Base-by-base conservation (phyloP, 495 filamentous ascomycete genomes). In the Daldinia bambusicola region DNA sequence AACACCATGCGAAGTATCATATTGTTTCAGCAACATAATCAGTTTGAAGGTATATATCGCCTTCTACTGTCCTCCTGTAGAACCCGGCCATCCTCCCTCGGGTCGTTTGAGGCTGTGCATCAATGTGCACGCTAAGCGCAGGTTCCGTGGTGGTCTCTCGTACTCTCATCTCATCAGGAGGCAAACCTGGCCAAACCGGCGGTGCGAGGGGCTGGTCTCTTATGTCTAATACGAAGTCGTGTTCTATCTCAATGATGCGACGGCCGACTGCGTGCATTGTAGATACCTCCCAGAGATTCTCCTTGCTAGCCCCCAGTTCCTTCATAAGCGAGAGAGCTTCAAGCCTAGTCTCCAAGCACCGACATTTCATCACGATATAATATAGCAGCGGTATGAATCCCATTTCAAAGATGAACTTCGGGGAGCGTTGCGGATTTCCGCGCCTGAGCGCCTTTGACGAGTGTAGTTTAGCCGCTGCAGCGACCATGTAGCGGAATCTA, bases 291-390 rank as follows among this genome's bases (percentile, higher is more conserved):
- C 80, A 82, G 2, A 83, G 67, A 50, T 80, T 82, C 55, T 82
- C 80, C 4, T 76, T 74, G 3, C 69, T 38, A 0, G 64, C 71
- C 2, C 79, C 75, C 26, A 81, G 74, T 32, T 78, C 73, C 56
- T 69, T 76, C 55, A 83, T 76, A 6, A 82, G 58, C 6, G 75
- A 75, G 2, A 83, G 71, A 4, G 84, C 84, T 4, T 77, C 77
- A 16, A 80, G 74, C 38, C 85, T 80, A 6, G 86, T 75, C 6
- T 76, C 56, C 5, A 84, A 82, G 30, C 79, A 77, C 10, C 83
- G 77, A 66, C 85, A 87, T 73, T 84, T 87, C 34, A 82, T 77
- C 1, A 79, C 80, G 16, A 84, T 81, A 67, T 84, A 85, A 58
- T 81, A 87, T 4, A 87, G 76, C 2, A 84, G 79, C 2, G 82